Conservation (phyloP, 2,329 filamentous ascomycete genomes). For the Gnomoniopsis smithogilvyi region DNA sequence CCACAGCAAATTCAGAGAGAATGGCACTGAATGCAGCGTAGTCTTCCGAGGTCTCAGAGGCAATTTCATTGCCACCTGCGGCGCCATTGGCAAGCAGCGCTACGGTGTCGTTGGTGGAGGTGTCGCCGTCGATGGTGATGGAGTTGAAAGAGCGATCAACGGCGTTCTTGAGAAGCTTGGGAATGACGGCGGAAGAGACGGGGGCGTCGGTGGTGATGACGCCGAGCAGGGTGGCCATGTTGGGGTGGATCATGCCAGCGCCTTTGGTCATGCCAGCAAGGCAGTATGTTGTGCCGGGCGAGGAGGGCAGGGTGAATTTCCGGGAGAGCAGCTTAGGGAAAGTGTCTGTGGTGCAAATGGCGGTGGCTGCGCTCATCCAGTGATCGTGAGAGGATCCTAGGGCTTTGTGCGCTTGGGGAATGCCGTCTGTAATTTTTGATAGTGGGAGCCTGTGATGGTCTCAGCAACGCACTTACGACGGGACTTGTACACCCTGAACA, state of each 20-base stretch:
- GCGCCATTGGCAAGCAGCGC: slow-evolving; percentile 94
- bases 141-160: slow-evolving; percentile 89
- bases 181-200: slow-evolving; percentile 65
- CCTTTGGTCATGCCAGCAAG: slow-evolving; percentile 97
- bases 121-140: slow-evolving; percentile 96
- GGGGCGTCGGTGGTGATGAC: slow-evolving; percentile 91
- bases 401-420: slow-evolving; percentile 70
- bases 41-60: slow-evolving; percentile 51
- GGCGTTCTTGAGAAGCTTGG: slow-evolving; percentile 67
- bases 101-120: slow-evolving; percentile 94
- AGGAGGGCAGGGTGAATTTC: slow-evolving; percentile 80
- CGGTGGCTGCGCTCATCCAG: slow-evolving; percentile 82
- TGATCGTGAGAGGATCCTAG: slow-evolving; percentile 75
- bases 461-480: slow-evolving; percentile 10
- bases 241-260: slow-evolving; percentile 82
- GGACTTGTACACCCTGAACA: neutral
- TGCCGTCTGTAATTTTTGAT: slow-evolving; percentile 78
- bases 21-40: slow-evolving; percentile 68
- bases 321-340: slow-evolving; percentile 93
- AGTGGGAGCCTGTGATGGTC: slow-evolving; percentile 70
- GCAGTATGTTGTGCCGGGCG: slow-evolving; percentile 70
- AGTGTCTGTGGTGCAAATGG: slow-evolving; percentile 97
- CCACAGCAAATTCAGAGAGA: slow-evolving; percentile 74
- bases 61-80: slow-evolving; percentile 68
- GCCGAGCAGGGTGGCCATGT: slow-evolving; percentile 94